These are phyloP conservation scores for Aspergillus affinis DNA, from an alignment of 495 filamentous ascomycete genomes.

Conservation along the genomic window DNA sequence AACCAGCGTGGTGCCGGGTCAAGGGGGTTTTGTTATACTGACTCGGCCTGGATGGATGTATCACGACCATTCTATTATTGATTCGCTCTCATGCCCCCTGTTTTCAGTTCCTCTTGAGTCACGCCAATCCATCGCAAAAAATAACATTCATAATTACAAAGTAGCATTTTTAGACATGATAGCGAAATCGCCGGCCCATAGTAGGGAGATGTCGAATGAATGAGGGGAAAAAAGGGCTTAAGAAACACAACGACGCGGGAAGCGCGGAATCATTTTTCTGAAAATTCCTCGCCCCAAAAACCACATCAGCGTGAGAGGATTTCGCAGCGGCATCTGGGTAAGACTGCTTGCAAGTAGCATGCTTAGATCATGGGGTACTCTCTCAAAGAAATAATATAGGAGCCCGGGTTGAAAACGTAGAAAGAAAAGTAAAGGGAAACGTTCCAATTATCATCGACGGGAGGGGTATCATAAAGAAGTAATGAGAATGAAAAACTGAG, in stretches of 20 bases:
- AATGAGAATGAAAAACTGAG: neutral
- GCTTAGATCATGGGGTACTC: neutral
- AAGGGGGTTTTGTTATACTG: neutral
- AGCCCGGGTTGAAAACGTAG: neutral
- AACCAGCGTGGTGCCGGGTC: too few relatives aligned
- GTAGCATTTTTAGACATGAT: neutral
- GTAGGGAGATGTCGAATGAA: too few relatives aligned
- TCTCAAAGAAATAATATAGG: neutral
- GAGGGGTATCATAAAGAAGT: constrained; percentile 2
- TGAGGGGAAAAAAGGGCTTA: too few relatives aligned
- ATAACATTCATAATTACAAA: neutral
- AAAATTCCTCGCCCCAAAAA: too few relatives aligned
- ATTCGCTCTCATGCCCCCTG: neutral
- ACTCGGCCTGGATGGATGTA: neutral
- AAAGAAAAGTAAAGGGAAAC: constrained; percentile 1
- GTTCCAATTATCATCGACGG: constrained; percentile 1
- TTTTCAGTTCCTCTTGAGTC: neutral
- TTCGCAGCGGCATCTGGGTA: neutral
- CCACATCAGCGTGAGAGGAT: neutral
- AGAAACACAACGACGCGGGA: too few relatives aligned
- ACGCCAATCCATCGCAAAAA: neutral
- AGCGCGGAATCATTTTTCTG: too few relatives aligned
- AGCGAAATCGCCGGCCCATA: neutral
- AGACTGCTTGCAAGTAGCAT: neutral
- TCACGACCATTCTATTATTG: neutral